Conservation (phyloP, 1,284 basidiomycete species). For the Heimioporus retisporus region DNA sequence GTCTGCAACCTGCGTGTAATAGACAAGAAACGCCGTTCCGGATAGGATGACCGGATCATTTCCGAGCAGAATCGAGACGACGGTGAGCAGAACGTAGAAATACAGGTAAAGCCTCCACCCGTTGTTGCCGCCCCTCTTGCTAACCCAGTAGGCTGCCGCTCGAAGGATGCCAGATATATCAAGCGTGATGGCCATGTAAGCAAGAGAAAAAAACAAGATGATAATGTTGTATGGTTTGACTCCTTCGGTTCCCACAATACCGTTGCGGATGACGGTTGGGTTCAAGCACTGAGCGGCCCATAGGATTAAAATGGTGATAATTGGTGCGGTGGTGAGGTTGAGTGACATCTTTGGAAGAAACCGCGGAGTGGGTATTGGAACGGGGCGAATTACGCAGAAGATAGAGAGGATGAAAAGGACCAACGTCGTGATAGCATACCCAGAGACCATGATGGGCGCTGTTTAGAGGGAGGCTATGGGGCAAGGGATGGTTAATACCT, state of each 20-base stretch:
- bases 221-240: conserved; percentile 95
- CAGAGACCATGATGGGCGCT: conserved; percentile 50
- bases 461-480: not conserved
- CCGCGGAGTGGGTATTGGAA: conserved; percentile 61
- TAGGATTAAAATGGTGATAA: conserved; percentile 83
- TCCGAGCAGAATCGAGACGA: conserved; percentile 85
- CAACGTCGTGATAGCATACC: conserved; percentile 71
- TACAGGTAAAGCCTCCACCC: conserved; percentile 80
- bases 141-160: conserved; percentile 91
- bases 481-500: not conserved
- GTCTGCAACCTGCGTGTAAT: conserved; percentile 82
- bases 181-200: conserved; percentile 95
- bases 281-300: conserved; percentile 83
- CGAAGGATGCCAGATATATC: conserved; percentile 92
- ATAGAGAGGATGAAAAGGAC: conserved; percentile 83
- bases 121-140: conserved; percentile 77
- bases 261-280: conserved; percentile 70
- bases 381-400: conserved; percentile 73
- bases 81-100: conserved; percentile 86
- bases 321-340: conserved; percentile 81
- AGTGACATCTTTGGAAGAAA: conserved; percentile 57
- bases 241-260: conserved; percentile 79
- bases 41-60: conserved; percentile 93
- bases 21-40: conserved; percentile 89
- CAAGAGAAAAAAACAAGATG: conserved; percentile 92